These are phyloP conservation scores for Monilinia vaccinii-corymbosi DNA, from an alignment of 2,329 filamentous ascomycete species.

Conservation along the genomic window DNA sequence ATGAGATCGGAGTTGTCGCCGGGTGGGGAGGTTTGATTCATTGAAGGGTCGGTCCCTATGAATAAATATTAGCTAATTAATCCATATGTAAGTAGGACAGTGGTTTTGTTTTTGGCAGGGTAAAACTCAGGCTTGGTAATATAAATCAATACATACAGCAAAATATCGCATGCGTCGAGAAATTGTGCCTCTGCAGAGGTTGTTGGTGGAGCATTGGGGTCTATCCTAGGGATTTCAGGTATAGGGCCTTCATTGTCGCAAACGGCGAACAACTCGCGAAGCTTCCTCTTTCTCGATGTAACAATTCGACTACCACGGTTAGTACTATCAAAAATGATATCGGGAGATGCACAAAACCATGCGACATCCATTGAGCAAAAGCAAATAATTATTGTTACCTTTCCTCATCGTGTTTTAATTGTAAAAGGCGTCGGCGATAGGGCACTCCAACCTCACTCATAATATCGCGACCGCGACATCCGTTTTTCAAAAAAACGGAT, in stretches of 20 bases:
- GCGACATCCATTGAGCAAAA: slow-evolving; percentile 18
- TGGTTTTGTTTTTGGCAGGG: neutral
- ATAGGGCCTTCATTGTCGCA: slow-evolving; percentile 54
- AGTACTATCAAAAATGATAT: slow-evolving; percentile 20
- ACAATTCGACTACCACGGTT: slow-evolving; percentile 54
- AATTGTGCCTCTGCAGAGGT: slow-evolving; percentile 46
- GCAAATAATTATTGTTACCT: slow-evolving; percentile 38
- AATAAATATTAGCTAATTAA: slow-evolving; percentile 20
- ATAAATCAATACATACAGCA: slow-evolving; percentile 42
- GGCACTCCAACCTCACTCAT: slow-evolving; percentile 62
- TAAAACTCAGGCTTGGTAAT: neutral
- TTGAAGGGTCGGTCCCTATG: slow-evolving; percentile 40
- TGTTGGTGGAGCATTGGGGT: slow-evolving; percentile 46
- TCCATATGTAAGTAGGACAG: neutral
- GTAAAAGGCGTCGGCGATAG: slow-evolving; percentile 58
- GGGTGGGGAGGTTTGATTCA: slow-evolving; percentile 43
- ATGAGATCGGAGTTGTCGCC: slow-evolving; percentile 38
- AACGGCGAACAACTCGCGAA: slow-evolving; percentile 79
- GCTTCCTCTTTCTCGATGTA: slow-evolving; percentile 81
- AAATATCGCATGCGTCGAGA: slow-evolving; percentile 47
- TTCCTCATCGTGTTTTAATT: slow-evolving; percentile 53
- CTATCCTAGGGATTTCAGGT: slow-evolving; percentile 48
- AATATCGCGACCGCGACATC: slow-evolving; percentile 60
- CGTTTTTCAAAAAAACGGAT: slow-evolving; percentile 57
- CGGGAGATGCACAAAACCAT: slow-evolving; percentile 18